phyloP scores from a whole-genome alignment of 2,329 filamentous ascomycete genomes.

The Venturiaceae sp. region DNA sequence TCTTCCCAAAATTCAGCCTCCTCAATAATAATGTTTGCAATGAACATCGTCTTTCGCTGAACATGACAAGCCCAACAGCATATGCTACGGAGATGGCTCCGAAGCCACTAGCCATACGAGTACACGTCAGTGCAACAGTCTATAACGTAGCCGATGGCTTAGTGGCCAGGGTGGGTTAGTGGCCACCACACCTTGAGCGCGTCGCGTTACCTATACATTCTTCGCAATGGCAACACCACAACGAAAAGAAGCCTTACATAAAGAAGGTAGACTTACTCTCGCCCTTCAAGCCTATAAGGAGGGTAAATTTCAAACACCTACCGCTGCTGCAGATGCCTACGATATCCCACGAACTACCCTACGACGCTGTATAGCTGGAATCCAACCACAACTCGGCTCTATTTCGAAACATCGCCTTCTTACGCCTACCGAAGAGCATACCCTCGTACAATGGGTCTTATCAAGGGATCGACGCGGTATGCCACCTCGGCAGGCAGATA shows the following conservation, averaged over 20 bases:
- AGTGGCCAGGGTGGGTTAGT: no score
- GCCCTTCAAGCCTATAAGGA: neutral
- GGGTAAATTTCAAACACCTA: neutral
- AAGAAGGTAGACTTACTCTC: no score
- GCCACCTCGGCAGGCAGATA: neutral
- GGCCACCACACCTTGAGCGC: no score
- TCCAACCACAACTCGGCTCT: neutral
- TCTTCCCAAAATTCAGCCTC: no score
- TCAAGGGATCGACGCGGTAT: conserved; percentile 6
- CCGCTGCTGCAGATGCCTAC: neutral
- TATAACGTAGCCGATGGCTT: no score
- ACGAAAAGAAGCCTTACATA: conserved; percentile 2
- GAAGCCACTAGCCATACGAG: no score
- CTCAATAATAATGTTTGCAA: no score
- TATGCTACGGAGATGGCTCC: no score
- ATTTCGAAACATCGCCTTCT: neutral
- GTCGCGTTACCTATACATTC: no score
- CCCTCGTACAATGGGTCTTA: neutral
- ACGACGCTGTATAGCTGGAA: neutral
- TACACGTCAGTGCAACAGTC: no score
- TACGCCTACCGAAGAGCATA: neutral
- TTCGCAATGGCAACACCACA: neutral
- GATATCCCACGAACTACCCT: neutral
- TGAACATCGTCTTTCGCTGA: no score
- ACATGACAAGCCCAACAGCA: no score